Evolutionary conservation across 192 early-diverging fungal species (phyloP).

Genomic region (Phlyctochytrium planicorne): DNA sequence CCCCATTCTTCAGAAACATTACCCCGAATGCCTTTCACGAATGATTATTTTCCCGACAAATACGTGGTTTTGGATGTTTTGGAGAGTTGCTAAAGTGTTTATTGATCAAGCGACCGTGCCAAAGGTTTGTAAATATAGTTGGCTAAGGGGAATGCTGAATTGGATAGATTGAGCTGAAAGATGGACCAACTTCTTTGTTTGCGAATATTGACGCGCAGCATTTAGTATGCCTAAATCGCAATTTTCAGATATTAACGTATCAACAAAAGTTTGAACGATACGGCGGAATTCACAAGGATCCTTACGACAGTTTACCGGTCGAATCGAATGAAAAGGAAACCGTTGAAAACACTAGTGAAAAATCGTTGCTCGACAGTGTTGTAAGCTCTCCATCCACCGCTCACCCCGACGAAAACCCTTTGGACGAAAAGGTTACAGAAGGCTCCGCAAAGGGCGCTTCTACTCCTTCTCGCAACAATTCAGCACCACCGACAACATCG

Average conservation of each 20-base stretch:
- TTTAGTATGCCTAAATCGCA: not conserved
- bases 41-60: conserved; percentile 39
- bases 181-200: not conserved
- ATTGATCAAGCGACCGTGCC: conserved; percentile 28
- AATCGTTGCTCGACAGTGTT: too few species aligned
- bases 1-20: conserved; percentile 41
- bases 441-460: too few species aligned
- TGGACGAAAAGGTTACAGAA: too few species aligned
- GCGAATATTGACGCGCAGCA: not conserved
- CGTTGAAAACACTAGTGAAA: too few species aligned
- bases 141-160: too few species aligned
- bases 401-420: too few species aligned
- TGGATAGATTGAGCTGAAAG: not conserved
- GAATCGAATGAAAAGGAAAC: too few species aligned
- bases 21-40: conserved; percentile 31
- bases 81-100: conserved; percentile 27
- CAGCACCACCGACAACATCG: too few species aligned
- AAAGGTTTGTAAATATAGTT: conserved; percentile 30
- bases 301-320: conserved; percentile 14
- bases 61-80: conserved; percentile 42
- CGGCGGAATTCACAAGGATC: conserved; percentile 30
- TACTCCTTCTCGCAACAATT: too few species aligned
- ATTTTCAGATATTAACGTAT: not conserved
- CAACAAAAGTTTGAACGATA: conserved; percentile 24
- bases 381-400: too few species aligned